Base-by-base conservation (phyloP, 1,284 basidiomycete genomes). In the Ustilago tritici region DNA sequence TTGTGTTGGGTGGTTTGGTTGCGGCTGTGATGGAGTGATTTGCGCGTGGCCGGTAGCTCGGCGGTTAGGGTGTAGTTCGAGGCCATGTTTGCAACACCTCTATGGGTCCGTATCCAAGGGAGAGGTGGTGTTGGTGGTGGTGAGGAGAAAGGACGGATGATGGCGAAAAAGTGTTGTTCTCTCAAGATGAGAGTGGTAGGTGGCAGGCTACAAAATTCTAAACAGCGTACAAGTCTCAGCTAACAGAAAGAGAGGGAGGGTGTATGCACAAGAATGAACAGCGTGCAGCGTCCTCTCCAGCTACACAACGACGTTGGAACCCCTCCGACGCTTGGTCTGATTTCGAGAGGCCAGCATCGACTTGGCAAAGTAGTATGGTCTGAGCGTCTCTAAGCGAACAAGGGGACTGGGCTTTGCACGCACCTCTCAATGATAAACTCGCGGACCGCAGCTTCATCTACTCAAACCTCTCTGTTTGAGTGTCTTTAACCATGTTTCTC, bases 41-140 rank as follows among this genome's bases (percentile, higher is more conserved):
- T 77, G 65, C 74, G 70, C n/a, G 74, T 77, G 4, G 74, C 70
- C 1, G 74, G 74, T 7, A 77, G 54, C 58, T 65, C 65, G 28
- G 74, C 74, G 43, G 53, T 58, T 47, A 72, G 63, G n/a, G 70
- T 65, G 56, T 72, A 77, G n/a, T 56, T 36, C 12, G 74, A 77
- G 56, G 74, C 70, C 74, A 77, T 77, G 43, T 2, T 71, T 56
- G 41, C 50, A 23, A 15, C 36, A 17, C 40, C 11, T 61, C 38
- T 43, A 34, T 23, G n/a, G 19, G 10, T 47, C 4, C 19, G 17
- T 46, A 46, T 32, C 38, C 38, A 28, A 57, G 35, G 11, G 9
- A 2, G n/a, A 23, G 41, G 23, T 19, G 23, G 38, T 12, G n/a
- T 56, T 19, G 19, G 11, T 50, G 36, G n/a, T 62, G 43, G 17